Percentiles rank a stretch among this genome's conserved stretches.
Conservation (phyloP, 371 early-diverging fungal species). For the Mortierella sp. region DNA sequence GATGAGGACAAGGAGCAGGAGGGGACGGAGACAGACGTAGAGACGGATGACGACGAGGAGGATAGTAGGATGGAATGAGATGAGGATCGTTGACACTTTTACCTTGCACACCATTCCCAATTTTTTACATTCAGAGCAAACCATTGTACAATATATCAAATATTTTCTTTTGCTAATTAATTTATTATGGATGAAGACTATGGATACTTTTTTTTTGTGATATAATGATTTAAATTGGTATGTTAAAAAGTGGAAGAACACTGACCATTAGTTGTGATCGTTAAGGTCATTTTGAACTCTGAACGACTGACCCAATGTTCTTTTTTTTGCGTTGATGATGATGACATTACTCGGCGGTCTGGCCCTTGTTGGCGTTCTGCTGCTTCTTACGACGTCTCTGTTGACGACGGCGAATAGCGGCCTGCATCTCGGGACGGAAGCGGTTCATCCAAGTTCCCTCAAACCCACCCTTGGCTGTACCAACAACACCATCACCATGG, state of each 20-base stretch:
- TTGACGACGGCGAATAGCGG: conserved; percentile 32
- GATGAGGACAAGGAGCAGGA: not conserved
- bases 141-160: not conserved
- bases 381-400: conserved; percentile 29
- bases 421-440: conserved; percentile 40
- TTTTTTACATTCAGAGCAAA: not conserved
- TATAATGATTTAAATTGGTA: not conserved
- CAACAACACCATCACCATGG: conserved; percentile 47
- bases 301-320: not conserved
- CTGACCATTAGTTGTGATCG: no score
- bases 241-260: not conserved
- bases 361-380: conserved; percentile 22
- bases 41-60: not conserved
- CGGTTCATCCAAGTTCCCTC: conserved; percentile 57
- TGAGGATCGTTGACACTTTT: not conserved
- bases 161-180: not conserved
- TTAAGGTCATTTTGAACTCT: not conserved
- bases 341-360: not conserved
- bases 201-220: not conserved
- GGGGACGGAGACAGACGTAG: not conserved
- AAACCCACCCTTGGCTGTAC: conserved; percentile 45
- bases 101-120: no score
- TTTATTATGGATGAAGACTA: not conserved
- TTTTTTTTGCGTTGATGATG: not conserved
- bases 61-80: not conserved